Evolutionary conservation across 2,329 filamentous ascomycete genomes (phyloP).

Genomic region (Amylocarpus encephaloides): DNA sequence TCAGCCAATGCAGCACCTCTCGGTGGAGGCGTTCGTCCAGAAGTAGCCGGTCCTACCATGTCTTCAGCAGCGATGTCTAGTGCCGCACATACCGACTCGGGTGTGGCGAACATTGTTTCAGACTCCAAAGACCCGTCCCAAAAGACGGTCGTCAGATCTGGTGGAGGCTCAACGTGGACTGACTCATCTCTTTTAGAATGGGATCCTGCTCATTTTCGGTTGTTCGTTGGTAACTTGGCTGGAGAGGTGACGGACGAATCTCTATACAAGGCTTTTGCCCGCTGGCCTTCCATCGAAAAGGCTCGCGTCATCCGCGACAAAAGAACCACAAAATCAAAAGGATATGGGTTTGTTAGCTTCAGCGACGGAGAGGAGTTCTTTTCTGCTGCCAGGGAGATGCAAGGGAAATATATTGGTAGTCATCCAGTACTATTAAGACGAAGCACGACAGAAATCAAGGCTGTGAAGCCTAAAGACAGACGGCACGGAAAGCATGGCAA

Average conservation of each 20-base stretch:
- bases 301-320: constrained; percentile 93
- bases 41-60: constrained; percentile 58
- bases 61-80: constrained; percentile 58
- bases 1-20: constrained; percentile 40
- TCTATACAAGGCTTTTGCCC: constrained; percentile 84
- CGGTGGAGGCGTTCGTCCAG: constrained; percentile 21
- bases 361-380: constrained; percentile 95
- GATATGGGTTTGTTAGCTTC: constrained; percentile 95
- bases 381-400: constrained; percentile 94
- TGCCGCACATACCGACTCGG: constrained; percentile 41
- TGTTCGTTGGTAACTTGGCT: constrained; percentile 94
- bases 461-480: constrained; percentile 60
- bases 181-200: constrained; percentile 86
- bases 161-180: constrained; percentile 88
- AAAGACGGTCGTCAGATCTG: constrained; percentile 82
- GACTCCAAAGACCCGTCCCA: constrained; percentile 51
- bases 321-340: constrained; percentile 90
- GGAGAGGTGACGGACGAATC: constrained; percentile 97
- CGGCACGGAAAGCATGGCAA: constrained; percentile 38
- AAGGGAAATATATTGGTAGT: constrained; percentile 97
- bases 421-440: constrained; percentile 85
- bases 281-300: constrained; percentile 84
- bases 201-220: constrained; percentile 88
- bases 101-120: constrained; percentile 36
- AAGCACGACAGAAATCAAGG: constrained; percentile 85